Evolutionary conservation across 805 yeast genomes (phyloP), one percentile per base, ranked within the genome.

Genomic region (Debaryomyces hansenii): DNA sequence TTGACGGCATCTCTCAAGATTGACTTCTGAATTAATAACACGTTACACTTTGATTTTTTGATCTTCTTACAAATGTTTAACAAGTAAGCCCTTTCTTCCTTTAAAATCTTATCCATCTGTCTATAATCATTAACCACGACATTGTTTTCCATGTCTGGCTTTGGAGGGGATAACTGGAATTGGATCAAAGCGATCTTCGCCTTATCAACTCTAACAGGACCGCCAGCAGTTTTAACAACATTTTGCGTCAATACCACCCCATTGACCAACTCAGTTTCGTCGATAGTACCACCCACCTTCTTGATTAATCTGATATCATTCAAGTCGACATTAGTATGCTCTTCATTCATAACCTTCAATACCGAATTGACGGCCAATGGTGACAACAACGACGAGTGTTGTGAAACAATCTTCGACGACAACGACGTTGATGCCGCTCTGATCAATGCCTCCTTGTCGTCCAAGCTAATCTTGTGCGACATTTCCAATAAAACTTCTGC

Each of bases 91-190:
- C 99, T 85, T 77, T 94, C 99, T 72, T 94, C 99, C 64, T 95
- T 94, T 64, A 94, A 77, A 57, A 94, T 94, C 74, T 92, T 94
- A 70, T 94, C 99, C 99, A 94, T 94, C 71, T 94, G 99, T 70
- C 99, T 83, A 75, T 94, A 94, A 69, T 94, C 99, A 63, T 88
- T 94, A 45, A 94, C 98, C 47, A 94, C 96, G 41, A 94, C 92
- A 64, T 91, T 92, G 69, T 94, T 94, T 73, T 94, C 99, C 86
- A 95, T 86, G 63, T 90, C 97, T 16, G 97, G 97, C 65, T 90
- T 90, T 54, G 97, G 97, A 20, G 97, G 97, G 16, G 96, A 89
- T 52, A 90, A 79, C 76, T 88, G 99, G 75, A 88, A 94, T 75
- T 90, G 99, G 61, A 87, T 81, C 62, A 87, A 79, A 24, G 87